A percentile compares a stretch with the other conserved stretches of the same genome.
Conservation (phyloP, 148 eudicot species). For the Oxyria digyna region DNA sequence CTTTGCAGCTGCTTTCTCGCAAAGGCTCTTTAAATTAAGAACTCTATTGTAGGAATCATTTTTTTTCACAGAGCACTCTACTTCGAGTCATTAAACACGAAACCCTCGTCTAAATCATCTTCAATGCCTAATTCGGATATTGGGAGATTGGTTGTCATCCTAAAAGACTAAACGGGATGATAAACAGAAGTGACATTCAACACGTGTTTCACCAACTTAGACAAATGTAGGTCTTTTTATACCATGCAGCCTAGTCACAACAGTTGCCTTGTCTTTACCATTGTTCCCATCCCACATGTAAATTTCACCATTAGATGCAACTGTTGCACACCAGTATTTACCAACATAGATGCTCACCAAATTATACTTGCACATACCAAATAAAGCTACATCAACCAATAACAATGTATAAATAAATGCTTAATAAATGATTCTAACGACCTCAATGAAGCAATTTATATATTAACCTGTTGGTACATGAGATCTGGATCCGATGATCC, state of each 20-base stretch:
- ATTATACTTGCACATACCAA: slow-evolving; percentile 48
- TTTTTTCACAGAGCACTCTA: slow-evolving; percentile 18
- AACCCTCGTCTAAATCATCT: slow-evolving; percentile 56
- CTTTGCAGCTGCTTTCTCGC: slow-evolving; percentile 82
- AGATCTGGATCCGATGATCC: slow-evolving; percentile 89
- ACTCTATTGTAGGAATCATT: slow-evolving; percentile 20
- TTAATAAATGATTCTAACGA: neutral
- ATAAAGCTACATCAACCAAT: slow-evolving; percentile 36
- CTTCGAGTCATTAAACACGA: slow-evolving; percentile 49
- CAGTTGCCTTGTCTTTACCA: slow-evolving; percentile 43
- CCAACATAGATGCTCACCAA: slow-evolving; percentile 70
- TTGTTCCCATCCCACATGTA: slow-evolving; percentile 90
- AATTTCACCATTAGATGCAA: slow-evolving; percentile 64
- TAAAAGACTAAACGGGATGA: slow-evolving; percentile 60
- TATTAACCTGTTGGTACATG: slow-evolving; percentile 76
- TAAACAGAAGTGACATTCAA: slow-evolving; percentile 64
- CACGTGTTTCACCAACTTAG: slow-evolving; percentile 88
- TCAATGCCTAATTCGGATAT: slow-evolving; percentile 19
- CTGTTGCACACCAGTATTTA: slow-evolving; percentile 83
- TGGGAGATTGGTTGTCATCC: slow-evolving; percentile 19
- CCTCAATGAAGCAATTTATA: neutral
- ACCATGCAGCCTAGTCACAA: slow-evolving; percentile 63
- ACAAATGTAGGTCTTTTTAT: slow-evolving; percentile 72
- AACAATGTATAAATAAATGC: neutral
- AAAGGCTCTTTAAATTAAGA: slow-evolving; percentile 80